Conservation (phyloP, 441 rosid species). For the Arabidopsis hybrid region DNA sequence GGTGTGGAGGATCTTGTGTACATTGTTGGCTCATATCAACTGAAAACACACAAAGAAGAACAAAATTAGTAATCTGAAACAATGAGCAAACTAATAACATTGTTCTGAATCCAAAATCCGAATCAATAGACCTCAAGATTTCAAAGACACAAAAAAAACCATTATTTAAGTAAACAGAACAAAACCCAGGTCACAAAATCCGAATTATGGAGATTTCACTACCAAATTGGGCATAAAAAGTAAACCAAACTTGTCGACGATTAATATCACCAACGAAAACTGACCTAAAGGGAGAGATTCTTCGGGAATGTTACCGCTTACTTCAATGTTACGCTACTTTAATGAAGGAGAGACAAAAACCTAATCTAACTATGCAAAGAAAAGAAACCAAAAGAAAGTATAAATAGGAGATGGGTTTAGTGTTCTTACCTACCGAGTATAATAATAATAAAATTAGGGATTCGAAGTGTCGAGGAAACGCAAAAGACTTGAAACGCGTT, state of each 20-base stretch:
- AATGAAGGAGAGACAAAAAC: neutral
- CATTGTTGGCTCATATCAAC: slow-evolving; percentile 61
- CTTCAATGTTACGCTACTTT: slow-evolving; percentile 4
- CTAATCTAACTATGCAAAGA: neutral
- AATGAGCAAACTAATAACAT: neutral
- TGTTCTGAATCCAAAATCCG: neutral
- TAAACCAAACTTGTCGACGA: neutral
- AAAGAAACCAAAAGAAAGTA: neutral
- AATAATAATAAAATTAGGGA: neutral
- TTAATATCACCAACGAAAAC: neutral
- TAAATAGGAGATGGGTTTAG: slow-evolving; percentile 14
- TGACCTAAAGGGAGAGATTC: slow-evolving; percentile 24
- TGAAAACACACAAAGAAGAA: slow-evolving; percentile 37
- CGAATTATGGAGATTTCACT: neutral
- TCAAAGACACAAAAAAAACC: neutral
- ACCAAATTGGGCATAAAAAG: neutral
- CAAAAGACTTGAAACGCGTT: slow-evolving; percentile 20
- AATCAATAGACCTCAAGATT: neutral
- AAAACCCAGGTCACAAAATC: neutral
- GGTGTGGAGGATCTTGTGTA: slow-evolving; percentile 66
- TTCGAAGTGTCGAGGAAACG: slow-evolving; percentile 26
- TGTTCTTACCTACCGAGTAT: slow-evolving; percentile 24
- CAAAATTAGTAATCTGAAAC: slow-evolving; percentile 13
- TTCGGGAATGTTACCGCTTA: slow-evolving; percentile 8
- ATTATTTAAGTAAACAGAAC: neutral